phyloP scores from a whole-genome alignment of 306 rosid genomes.

The Vicia faba region DNA sequence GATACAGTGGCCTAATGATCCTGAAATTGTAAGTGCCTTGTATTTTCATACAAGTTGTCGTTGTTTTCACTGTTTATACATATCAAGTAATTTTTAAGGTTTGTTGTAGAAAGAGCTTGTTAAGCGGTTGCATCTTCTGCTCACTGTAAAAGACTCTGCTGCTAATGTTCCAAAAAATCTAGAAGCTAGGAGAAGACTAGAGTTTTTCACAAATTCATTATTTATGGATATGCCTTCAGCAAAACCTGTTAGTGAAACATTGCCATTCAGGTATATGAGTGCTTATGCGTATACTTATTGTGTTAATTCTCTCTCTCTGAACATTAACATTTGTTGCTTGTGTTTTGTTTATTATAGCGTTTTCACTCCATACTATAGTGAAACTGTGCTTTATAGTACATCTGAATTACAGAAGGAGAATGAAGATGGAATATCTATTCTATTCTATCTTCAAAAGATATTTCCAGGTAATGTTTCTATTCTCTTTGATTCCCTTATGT shows the following conservation, averaged over 20 bases:
- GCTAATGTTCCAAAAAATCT: conserved; percentile 95
- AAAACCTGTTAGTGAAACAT: conserved; percentile 90
- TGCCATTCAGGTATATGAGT: conserved; percentile 72
- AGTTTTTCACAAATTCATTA: conserved; percentile 89
- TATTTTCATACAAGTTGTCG: neutral
- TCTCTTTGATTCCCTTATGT: neutral
- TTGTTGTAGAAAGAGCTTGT: conserved; percentile 74
- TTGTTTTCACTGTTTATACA: conserved; percentile 4
- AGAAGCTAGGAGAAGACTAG: conserved; percentile 96
- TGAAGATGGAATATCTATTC: conserved; percentile 89
- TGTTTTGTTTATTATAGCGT: conserved; percentile 59
- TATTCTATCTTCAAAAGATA: conserved; percentile 97
- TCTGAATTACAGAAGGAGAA: conserved; percentile 85
- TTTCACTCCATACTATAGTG: conserved; percentile 98
- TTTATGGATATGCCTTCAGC: conserved; percentile 97
- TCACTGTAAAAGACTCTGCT: conserved; percentile 89
- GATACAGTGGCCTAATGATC: conserved; percentile 84
- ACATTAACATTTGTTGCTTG: conserved; percentile 26
- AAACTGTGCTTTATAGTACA: conserved; percentile 87
- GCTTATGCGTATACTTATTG: conserved; percentile 32
- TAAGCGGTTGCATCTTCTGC: conserved; percentile 93
- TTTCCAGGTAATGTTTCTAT: conserved; percentile 75
- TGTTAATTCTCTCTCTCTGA: conserved; percentile 12
- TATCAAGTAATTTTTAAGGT: conserved; percentile 7
- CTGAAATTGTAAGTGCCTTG: conserved; percentile 68